Evolutionary conservation across 768 basidiomycete genomes (phyloP), one percentile per base, ranked within the genome.

Genomic region (Naganishia randhawae): DNA sequence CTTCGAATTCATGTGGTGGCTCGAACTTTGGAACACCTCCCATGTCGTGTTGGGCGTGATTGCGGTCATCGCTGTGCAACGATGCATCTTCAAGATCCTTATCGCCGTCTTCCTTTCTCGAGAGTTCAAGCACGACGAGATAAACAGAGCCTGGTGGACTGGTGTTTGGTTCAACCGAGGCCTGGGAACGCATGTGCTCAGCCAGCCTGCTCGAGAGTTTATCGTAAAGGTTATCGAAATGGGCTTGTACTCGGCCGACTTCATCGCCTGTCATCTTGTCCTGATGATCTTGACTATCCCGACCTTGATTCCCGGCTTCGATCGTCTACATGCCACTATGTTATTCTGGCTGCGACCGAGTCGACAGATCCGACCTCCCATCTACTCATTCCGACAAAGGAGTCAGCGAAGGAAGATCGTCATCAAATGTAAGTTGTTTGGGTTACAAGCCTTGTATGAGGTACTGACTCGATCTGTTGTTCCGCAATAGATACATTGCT

Each of bases 121-220:
- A 71, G 96, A 99, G 81, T 96, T 96, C 85, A 99, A 99, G 83
- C 93, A 98, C 78, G 96, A 99, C 78, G 94, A 98, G 81, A 94
- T 92, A 39, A 98, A 98, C 82, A 85, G 92, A 31, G 94, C 94
- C 8, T 99, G 95, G 95, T 99, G 96, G 96, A 95, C 94, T 35
- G 76, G 79, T 75, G 78, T 80, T 3, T 97, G 96, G 96, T 95
- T 93, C 79, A 94, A 94, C 50, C 88, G 93, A 61, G 92, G 92
- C 4, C 85, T 99, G 29, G 94, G 95, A 50, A 76, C 86, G 5
- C 88, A 92, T 78, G 92, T 89, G 50, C 90, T 95, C 87, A 93
- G 92, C n/a, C 96, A 98, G 78, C 95, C 95, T 62, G 92, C 90
- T 32, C 89, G 96, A 77, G 96, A 98, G 83, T 97, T 92, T 74